Base-by-base conservation (phyloP, 177 flowering plant genomes). In the Vitis hybrid region DNA sequence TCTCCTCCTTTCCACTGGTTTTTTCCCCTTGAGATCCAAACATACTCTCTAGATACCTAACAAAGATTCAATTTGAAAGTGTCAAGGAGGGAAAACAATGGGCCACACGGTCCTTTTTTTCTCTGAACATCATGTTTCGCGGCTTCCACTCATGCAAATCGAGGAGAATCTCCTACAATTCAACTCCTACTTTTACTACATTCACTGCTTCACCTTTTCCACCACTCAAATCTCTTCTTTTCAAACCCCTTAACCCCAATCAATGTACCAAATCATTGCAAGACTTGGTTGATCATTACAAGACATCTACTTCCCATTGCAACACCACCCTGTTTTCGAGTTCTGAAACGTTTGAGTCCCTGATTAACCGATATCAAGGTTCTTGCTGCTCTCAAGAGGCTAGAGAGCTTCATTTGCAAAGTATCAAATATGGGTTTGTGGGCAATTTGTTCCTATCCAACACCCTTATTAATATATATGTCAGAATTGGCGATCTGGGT, bases 401-500 rank as follows among this genome's bases (percentile, higher is more conserved):
- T 7, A 51, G 79, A 9, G 67, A 65, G 71, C 77, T 90, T 59
- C 92, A 89, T 81, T 68, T 80, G 55, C 76, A 80, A 14, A 64
- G 87, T 39, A 58, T 78, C 29, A 90, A 86, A 77, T 62, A 52
- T 57, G 97, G 98, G 66, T 80, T 87, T 48, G 53, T 5, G 50
- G 31, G 55, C 39, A 84, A 90, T 76, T 11, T 88, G 64, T 88
- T 87, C 66, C 70, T 88, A 62, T 75, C 77, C 60, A 94, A 94
- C 58, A 84, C 85, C 45, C 90, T 94, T 63, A 80, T 90, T 49
- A 87, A 83, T 74, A 50, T 77, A 0, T 88, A 87, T 66, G 78
- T 66, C 0, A 83, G 84, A 76, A 68, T 60, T 69, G 85, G 85
- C 55, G 88, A 87, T 66, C 53, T 90, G 81, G 72, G 8, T 5